These are phyloP conservation scores for Colletotrichum tanaceti DNA, from an alignment of 2,329 filamentous ascomycete genomes.

Conservation along the genomic window DNA sequence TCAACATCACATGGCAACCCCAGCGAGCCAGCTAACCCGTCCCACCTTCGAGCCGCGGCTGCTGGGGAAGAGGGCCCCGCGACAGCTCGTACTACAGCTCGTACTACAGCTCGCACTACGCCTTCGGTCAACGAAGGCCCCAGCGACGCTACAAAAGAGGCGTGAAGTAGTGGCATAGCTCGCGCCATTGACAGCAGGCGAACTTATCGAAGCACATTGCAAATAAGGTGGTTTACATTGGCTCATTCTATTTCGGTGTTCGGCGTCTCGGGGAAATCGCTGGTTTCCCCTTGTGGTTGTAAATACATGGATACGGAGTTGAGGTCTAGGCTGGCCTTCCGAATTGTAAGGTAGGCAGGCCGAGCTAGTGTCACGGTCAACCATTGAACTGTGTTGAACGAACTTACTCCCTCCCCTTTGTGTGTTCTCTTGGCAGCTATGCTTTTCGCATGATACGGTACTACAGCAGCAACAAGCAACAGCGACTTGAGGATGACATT, in stretches of 20 bases:
- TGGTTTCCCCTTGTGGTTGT: slow-evolving; percentile 5
- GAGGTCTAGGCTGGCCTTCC: neutral
- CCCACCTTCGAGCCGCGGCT: slow-evolving; percentile 61
- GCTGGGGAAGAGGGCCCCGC: slow-evolving; percentile 52
- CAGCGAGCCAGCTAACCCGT: slow-evolving; percentile 62
- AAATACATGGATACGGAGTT: slow-evolving; percentile 18
- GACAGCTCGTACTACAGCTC: slow-evolving; percentile 24
- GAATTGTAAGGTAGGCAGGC: neutral
- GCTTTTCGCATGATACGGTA: neutral
- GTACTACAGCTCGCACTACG: slow-evolving; percentile 17
- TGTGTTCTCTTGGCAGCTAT: neutral
- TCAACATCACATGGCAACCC: slow-evolving; percentile 48
- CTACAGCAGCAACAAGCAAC: neutral
- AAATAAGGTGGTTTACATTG: neutral
- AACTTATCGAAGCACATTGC: neutral
- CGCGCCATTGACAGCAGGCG: neutral
- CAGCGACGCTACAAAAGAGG: slow-evolving; percentile 18
- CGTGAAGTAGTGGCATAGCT: slow-evolving; percentile 2
- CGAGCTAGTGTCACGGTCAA: neutral
- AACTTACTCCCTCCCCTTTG: neutral
- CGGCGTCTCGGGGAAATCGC: slow-evolving; percentile 5
- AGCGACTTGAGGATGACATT: too few species aligned
- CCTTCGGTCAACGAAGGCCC: slow-evolving; percentile 11
- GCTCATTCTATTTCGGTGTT: slow-evolving; percentile 10
- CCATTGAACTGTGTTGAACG: neutral